Evolutionary conservation across 352 stramenopile genomes (phyloP), one percentile per base, ranked within the genome.

Genomic region (Blastocystis sp.): DNA sequence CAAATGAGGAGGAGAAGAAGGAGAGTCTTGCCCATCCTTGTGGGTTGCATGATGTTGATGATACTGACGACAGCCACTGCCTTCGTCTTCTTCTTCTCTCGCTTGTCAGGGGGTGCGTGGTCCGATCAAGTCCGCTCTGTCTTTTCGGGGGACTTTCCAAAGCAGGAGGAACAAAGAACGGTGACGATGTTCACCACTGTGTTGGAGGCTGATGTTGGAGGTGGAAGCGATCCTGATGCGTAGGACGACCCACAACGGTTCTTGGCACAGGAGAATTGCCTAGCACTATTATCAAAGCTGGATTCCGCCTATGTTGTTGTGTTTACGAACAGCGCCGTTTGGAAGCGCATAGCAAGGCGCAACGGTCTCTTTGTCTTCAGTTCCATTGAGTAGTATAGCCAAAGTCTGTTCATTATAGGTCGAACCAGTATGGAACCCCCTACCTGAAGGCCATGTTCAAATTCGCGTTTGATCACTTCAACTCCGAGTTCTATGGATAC

Each of bases 261-360:
- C 41, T 52, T 87, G n/a, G 77, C 77, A n/a, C 77, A 87, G 53
- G 77, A 87, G 48, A 87, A 87, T 78, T 77, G 77, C 48, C 40
- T 87, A 17, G n/a, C n/a, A 41, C 43, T 87, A 7, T 62, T 87
- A 17, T 87, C 77, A 0, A n/a, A 87, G 23, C 52, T 87, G 28
- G 38, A 74, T 43, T 74, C 62, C 14, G 19, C 56, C 19, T 77
- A 87, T 87, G 77, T 76, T 7, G 41, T 87, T 45, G 77, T 87
- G 10, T 87, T 87, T 38, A 87, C 77, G 2, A 40, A 87, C n/a
- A 45, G 71, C 28, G 71, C n/a, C 4, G 62, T 71, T 19, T 87
- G 77, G 77, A 78, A 71, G 69, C 59, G 45, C 4, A 65, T 87
- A 45, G 38, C 77, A 19, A 87, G 71, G 45, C 3, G 43, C 41